Evolutionary conservation across 495 filamentous ascomycete genomes (phyloP), one percentile per base, ranked within the genome.

Genomic region (Aspergillus coremiiformis): DNA sequence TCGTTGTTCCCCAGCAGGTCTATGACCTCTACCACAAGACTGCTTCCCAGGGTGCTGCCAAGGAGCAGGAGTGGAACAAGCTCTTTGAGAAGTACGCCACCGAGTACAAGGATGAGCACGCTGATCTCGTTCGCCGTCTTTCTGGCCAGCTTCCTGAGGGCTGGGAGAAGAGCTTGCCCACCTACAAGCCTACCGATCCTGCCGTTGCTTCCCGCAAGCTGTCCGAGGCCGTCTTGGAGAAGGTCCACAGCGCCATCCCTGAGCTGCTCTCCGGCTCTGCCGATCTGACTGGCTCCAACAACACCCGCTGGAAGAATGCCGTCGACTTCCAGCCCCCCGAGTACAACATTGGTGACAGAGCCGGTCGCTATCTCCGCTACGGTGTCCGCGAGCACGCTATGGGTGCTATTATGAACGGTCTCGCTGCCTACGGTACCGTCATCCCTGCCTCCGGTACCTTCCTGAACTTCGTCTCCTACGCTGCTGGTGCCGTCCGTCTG

Each of bases 381-480:
- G 91, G 91, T 82, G 90, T 96, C 44, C 91, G 91, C 73, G 91
- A 96, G 79, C 91, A 96, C 73, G 87, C 77, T 67, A 96, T 99
- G 93, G 93, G 86, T 66, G 91, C 88, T 64, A 87, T 95, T 74
- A 89, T 99, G 85, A 99, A 99, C 78, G 93, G 93, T 74, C 80
- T 99, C 49, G 81, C 88, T 50, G 92, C 90, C 54, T 99, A 99
- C 69, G 93, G 93, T 57, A 95, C 89, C 63, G 76, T 95, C 66
- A 86, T 99, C 64, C 93, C 93, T 47, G 94, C 89, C 57, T 86
- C 81, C 48, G 93, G 93, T 70, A 96, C 92, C 62, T 99, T 99
- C 85, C 78, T 99, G 55, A 99, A 99, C 86, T 99, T 99, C 77
- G 91, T 99, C 55, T 99, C 93, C 20, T 99, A 99, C 69, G 92